These are phyloP conservation scores for Aethionema arabicum DNA, from an alignment of 345 rosid species.

Conservation along the genomic window DNA sequence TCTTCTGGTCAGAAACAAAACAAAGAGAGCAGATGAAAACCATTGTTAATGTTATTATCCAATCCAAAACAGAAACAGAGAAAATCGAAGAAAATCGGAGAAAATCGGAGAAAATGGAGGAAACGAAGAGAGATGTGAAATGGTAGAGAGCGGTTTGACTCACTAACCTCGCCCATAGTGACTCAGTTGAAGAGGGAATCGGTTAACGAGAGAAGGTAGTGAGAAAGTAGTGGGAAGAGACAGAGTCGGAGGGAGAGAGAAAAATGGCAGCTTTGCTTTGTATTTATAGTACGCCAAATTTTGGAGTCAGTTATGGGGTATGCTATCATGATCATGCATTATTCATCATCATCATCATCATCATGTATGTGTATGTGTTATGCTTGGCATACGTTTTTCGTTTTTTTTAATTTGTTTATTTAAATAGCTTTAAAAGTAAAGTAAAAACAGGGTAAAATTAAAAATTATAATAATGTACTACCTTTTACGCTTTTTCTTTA, in stretches of 20 bases:
- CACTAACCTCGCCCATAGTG: conserved; percentile 36
- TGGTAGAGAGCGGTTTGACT: conserved; percentile 6
- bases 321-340: conserved; percentile 17
- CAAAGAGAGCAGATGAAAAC: conserved; percentile 30
- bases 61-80: neutral
- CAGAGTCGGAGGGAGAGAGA: conserved; percentile 25
- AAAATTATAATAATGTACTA: too few species aligned
- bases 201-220: conserved; percentile 17
- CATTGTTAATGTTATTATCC: conserved; percentile 8
- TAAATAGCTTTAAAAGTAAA: too few species aligned
- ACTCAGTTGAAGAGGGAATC: conserved; percentile 10
- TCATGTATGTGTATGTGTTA: neutral
- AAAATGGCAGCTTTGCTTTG: conserved; percentile 20
- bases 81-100: neutral
- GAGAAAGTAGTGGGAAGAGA: conserved; percentile 31
- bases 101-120: conserved; percentile 2
- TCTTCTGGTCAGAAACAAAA: conserved; percentile 39
- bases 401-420: neutral
- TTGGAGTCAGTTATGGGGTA: conserved; percentile 19
- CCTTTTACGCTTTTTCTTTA: too few species aligned
- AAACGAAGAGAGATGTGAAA: conserved; percentile 17
- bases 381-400: neutral
- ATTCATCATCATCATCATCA: neutral
- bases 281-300: conserved; percentile 28
- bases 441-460: too few species aligned